These are phyloP conservation scores for Syncephalis plumigaleata DNA, from an alignment of 371 early-diverging fungal species.

Conservation along the genomic window DNA sequence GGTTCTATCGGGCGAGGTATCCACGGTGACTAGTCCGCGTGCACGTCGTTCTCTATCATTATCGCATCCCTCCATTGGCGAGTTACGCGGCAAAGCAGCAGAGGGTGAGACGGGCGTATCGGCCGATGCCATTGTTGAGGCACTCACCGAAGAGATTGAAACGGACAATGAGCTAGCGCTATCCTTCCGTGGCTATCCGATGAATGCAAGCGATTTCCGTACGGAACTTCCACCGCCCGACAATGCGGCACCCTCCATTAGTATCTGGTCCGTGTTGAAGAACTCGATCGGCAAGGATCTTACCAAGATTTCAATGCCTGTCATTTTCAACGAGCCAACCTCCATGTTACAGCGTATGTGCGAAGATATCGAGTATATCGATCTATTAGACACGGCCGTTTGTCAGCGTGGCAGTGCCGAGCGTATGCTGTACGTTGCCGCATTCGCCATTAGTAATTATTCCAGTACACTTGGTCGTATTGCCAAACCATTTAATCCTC, in stretches of 20 bases:
- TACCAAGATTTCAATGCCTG: conserved; percentile 61
- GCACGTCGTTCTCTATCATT: too few species aligned
- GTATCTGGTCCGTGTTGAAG: conserved; percentile 56
- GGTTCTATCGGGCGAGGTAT: too few species aligned
- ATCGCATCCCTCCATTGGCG: too few species aligned
- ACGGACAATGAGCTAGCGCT: conserved; percentile 12
- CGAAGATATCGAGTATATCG: conserved; percentile 69
- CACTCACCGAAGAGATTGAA: conserved; percentile 13
- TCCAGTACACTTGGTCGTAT: conserved; percentile 53
- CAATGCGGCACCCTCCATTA: conserved; percentile 22
- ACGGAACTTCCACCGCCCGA: conserved; percentile 25
- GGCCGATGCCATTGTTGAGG: conserved; percentile 30
- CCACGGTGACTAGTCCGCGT: too few species aligned
- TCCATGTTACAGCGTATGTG: conserved; percentile 67
- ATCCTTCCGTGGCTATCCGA: conserved; percentile 21
- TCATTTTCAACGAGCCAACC: conserved; percentile 74
- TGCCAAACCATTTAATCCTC: conserved; percentile 77
- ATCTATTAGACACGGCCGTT: conserved; percentile 51
- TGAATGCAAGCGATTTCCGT: conserved; percentile 7
- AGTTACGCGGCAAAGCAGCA: conserved; percentile 1
- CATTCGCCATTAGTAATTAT: conserved; percentile 71
- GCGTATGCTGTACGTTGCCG: conserved; percentile 56
- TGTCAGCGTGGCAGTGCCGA: conserved; percentile 31
- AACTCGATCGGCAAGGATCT: conserved; percentile 73
- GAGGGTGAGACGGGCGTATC: conserved; percentile 34